Percentiles rank a stretch among this genome's conserved stretches.
Evolutionary conservation across 768 basidiomycete species (phyloP).

Genomic region (Boletus tomentosulus): DNA sequence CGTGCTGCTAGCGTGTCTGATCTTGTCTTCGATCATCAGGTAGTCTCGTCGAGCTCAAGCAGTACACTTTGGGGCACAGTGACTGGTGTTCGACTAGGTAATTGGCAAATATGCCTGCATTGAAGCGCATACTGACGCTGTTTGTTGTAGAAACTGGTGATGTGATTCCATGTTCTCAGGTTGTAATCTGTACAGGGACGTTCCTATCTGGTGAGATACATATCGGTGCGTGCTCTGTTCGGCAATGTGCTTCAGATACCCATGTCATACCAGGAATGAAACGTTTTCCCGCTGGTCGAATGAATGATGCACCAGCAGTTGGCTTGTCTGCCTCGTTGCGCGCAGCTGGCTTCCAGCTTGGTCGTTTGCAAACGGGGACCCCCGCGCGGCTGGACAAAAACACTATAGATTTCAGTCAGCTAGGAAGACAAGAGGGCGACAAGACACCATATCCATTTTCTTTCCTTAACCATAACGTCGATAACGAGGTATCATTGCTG

Average conservation of each 20-base stretch:
- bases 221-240: slow-evolving; percentile 49
- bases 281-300: slow-evolving; percentile 72
- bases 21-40: slow-evolving; percentile 57
- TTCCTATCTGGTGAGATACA: slow-evolving; percentile 91
- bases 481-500: slow-evolving; percentile 54
- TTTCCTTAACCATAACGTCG: slow-evolving; percentile 62
- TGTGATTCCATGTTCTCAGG: slow-evolving; percentile 68
- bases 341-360: slow-evolving; percentile 74
- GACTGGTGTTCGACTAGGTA: slow-evolving; percentile 67
- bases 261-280: slow-evolving; percentile 49
- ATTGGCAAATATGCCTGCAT: neutral
- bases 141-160: slow-evolving; percentile 61
- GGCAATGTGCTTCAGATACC: neutral
- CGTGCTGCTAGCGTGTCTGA: slow-evolving; percentile 76
- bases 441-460: slow-evolving; percentile 66
- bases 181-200: slow-evolving; percentile 88
- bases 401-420: slow-evolving; percentile 63
- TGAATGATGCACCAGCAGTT: slow-evolving; percentile 65
- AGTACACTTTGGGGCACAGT: slow-evolving; percentile 47
- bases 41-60: slow-evolving; percentile 21
- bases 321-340: slow-evolving; percentile 76
- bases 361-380: slow-evolving; percentile 82
- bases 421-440: slow-evolving; percentile 69
- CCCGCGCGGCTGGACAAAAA: slow-evolving; percentile 72
- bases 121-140: neutral